Evolutionary conservation across 495 filamentous ascomycete species (phyloP).

Genomic region (Immersiella caudata): DNA sequence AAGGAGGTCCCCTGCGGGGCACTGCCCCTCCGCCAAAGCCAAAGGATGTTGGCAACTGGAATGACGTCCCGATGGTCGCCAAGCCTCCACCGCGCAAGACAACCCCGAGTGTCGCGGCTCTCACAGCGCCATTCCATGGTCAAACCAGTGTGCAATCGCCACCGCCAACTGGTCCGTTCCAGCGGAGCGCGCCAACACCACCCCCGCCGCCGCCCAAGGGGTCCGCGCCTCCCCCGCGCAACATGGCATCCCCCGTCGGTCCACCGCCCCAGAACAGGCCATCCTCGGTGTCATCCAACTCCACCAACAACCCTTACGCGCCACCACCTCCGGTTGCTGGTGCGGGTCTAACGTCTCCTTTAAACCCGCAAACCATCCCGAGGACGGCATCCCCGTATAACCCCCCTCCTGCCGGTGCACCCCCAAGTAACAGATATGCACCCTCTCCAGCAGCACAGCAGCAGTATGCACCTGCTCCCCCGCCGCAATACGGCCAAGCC

Average conservation of each 20-base stretch:
- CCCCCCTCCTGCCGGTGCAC: slow-evolving; percentile 71
- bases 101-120: slow-evolving; percentile 66
- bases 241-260: slow-evolving; percentile 52
- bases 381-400: slow-evolving; percentile 89
- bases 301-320: slow-evolving; percentile 73
- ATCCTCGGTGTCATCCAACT: slow-evolving; percentile 66
- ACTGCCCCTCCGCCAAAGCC: slow-evolving; percentile 72
- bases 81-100: slow-evolving; percentile 70
- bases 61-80: slow-evolving; percentile 87
- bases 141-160: slow-evolving; percentile 53
- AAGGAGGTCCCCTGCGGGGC: slow-evolving; percentile 33
- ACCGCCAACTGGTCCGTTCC: slow-evolving; percentile 47
- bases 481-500: slow-evolving; percentile 33
- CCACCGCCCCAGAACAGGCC: slow-evolving; percentile 58
- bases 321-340: slow-evolving; percentile 52
- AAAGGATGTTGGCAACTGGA: slow-evolving; percentile 80
- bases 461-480: slow-evolving; percentile 2
- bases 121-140: slow-evolving; percentile 69
- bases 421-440: slow-evolving; percentile 82
- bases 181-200: slow-evolving; percentile 41
- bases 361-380: slow-evolving; percentile 59
- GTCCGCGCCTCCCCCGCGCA: slow-evolving; percentile 50
- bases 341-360: slow-evolving; percentile 44
- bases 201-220: slow-evolving; percentile 64
- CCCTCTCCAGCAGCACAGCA: slow-evolving; percentile 70